These are phyloP conservation scores for Thielaviopsis populi DNA, from an alignment of 2,329 filamentous ascomycete genomes.

Conservation along the genomic window DNA sequence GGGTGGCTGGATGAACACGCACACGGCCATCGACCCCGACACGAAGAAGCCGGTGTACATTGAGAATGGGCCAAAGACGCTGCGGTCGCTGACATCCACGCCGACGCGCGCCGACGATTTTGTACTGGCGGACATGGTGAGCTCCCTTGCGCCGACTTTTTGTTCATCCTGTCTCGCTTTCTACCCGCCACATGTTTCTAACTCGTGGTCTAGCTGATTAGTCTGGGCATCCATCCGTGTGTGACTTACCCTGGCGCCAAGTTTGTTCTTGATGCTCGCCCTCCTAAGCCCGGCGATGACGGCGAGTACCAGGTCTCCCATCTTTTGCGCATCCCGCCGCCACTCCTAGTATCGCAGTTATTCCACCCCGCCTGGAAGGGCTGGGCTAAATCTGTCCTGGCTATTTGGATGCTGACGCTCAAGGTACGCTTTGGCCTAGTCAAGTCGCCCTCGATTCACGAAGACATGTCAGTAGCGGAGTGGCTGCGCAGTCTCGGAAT, in stretches of 20 bases:
- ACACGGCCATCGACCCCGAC: constrained; percentile 34
- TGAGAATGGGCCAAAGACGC: constrained; percentile 52
- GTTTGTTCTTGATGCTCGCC: constrained; percentile 11
- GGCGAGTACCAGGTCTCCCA: constrained; percentile 37
- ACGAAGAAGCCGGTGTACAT: constrained; percentile 11
- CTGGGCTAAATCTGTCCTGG: constrained; percentile 13
- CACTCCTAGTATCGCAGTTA: constrained; percentile 11
- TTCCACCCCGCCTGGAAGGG: constrained; percentile 15
- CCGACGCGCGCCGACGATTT: constrained; percentile 41
- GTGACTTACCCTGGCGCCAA: constrained; percentile 13
- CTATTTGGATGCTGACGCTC: constrained; percentile 14
- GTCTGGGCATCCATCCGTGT: constrained; percentile 12
- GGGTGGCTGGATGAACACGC: constrained; percentile 73
- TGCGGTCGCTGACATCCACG: constrained; percentile 38
- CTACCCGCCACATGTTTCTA: not conserved
- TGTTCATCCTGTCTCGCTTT: not conserved
- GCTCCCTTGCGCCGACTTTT: constrained; percentile 19
- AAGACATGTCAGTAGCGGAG: constrained; percentile 26
- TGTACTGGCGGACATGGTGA: constrained; percentile 56
- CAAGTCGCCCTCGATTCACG: constrained; percentile 21
- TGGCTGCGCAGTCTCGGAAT: constrained; percentile 23
- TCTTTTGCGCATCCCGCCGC: constrained; percentile 27
- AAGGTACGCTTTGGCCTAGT: constrained; percentile 18
- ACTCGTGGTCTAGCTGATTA: constrained; percentile 7
- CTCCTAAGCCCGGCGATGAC: not conserved